Conservation (phyloP, 768 basidiomycete genomes). For the Boletus reticuloceps region DNA sequence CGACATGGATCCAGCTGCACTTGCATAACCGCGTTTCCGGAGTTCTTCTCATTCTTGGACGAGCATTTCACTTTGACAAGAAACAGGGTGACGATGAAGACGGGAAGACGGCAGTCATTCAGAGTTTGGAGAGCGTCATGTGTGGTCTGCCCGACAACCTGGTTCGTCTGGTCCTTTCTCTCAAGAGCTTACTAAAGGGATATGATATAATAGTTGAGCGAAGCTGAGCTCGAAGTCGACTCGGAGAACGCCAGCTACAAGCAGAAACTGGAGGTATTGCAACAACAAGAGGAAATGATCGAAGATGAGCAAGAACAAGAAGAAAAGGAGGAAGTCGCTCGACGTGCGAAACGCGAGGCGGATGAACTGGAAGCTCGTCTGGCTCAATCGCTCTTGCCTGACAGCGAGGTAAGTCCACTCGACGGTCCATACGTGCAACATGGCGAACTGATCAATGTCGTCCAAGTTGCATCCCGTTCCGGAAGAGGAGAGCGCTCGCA, state of each 20-base stretch:
- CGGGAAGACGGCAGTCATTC: slow-evolving; percentile 78
- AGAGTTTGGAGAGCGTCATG: slow-evolving; percentile 84
- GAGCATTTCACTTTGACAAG: slow-evolving; percentile 92
- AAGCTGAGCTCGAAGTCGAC: slow-evolving; percentile 95
- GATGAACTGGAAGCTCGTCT: slow-evolving; percentile 76
- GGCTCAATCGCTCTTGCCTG: slow-evolving; percentile 82
- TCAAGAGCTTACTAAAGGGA: not conserved
- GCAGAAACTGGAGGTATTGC: slow-evolving; percentile 96
- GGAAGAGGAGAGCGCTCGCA: slow-evolving; percentile 75
- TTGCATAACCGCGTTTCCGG: slow-evolving; percentile 89
- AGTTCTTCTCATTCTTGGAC: slow-evolving; percentile 87
- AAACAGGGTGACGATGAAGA: slow-evolving; percentile 72
- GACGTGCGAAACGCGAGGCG: slow-evolving; percentile 77
- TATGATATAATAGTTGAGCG: slow-evolving; percentile 68
- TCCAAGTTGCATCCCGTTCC: slow-evolving; percentile 60
- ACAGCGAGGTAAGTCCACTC: slow-evolving; percentile 67
- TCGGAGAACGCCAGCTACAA: slow-evolving; percentile 94
- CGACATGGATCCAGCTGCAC: slow-evolving; percentile 92
- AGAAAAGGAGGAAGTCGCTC: slow-evolving; percentile 90
- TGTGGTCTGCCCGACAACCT: slow-evolving; percentile 92
- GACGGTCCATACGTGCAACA: not conserved
- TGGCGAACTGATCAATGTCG: not conserved
- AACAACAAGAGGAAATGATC: slow-evolving; percentile 98
- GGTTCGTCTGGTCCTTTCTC: slow-evolving; percentile 47
- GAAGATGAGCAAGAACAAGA: slow-evolving; percentile 99